phyloP scores from a whole-genome alignment of 345 rosid genomes.

The Acer saccharum region DNA sequence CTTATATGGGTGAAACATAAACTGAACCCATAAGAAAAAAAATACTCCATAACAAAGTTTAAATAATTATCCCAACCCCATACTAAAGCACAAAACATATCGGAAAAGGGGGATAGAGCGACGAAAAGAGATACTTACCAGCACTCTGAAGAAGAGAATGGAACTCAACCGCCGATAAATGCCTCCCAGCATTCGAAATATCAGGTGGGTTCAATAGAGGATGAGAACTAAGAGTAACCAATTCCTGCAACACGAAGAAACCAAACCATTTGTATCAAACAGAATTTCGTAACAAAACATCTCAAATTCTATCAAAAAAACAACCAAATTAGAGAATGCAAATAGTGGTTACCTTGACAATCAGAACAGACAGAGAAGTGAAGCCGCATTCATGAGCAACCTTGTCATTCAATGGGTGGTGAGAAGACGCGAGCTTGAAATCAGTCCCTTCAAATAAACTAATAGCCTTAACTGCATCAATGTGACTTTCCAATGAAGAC shows the following conservation, averaged over 20 bases:
- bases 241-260: conserved; percentile 50
- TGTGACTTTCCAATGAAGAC: conserved; percentile 3
- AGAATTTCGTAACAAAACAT: background rate
- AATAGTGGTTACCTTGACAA: conserved; percentile 58
- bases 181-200: conserved; percentile 77
- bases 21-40: background rate
- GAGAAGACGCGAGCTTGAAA: conserved; percentile 84
- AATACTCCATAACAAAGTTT: too few species aligned
- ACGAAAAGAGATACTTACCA: conserved; percentile 31
- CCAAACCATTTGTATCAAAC: background rate
- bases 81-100: background rate
- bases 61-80: background rate
- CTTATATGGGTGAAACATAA: conserved; percentile 6
- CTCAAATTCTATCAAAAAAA: background rate
- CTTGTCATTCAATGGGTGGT: conserved; percentile 60
- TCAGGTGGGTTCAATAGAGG: conserved; percentile 68
- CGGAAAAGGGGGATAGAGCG: too few species aligned
- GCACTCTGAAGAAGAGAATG: conserved; percentile 74
- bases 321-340: background rate
- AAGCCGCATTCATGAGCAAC: conserved; percentile 89
- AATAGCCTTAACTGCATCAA: conserved; percentile 47
- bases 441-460: conserved; percentile 80
- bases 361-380: conserved; percentile 80
- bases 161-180: conserved; percentile 85
- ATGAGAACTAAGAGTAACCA: conserved; percentile 78